These are phyloP conservation scores for Juglanconis sp. DNA, from an alignment of 2,329 filamentous ascomycete genomes.

Conservation along the genomic window DNA sequence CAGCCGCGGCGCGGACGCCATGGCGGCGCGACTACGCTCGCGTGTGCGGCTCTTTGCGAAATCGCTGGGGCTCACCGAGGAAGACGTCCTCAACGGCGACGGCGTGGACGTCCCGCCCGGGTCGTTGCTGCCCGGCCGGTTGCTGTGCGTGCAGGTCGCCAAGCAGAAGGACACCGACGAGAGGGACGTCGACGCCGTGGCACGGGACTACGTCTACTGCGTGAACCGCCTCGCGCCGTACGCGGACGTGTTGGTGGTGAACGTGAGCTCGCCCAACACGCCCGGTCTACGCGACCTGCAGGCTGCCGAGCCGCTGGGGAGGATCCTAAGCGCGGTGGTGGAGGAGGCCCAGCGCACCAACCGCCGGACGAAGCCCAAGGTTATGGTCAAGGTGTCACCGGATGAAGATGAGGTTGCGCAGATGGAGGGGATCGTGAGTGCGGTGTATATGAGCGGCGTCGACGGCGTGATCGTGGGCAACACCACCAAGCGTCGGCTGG, in stretches of 20 bases:
- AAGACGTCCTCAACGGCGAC: slow-evolving; percentile 71
- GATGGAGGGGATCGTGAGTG: slow-evolving; percentile 82
- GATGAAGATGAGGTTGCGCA: slow-evolving; percentile 87
- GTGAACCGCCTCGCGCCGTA: slow-evolving; percentile 80
- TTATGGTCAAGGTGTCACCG: slow-evolving; percentile 98
- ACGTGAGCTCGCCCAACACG: slow-evolving; percentile 95
- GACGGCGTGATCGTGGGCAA: slow-evolving; percentile 97
- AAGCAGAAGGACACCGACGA: slow-evolving; percentile 96
- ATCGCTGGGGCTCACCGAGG: slow-evolving; percentile 66
- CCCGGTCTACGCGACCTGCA: slow-evolving; percentile 86
- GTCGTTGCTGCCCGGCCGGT: slow-evolving; percentile 69
- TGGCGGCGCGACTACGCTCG: slow-evolving; percentile 75
- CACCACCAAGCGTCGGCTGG: slow-evolving; percentile 81
- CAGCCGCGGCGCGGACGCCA: slow-evolving; percentile 81
- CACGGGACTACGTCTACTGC: slow-evolving; percentile 82
- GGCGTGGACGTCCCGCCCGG: slow-evolving; percentile 72
- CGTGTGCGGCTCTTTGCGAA: slow-evolving; percentile 76
- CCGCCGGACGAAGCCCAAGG: slow-evolving; percentile 69
- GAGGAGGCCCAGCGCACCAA: slow-evolving; percentile 63
- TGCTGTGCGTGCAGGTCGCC: slow-evolving; percentile 88
- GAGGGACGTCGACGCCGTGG: slow-evolving; percentile 76
- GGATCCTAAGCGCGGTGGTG: slow-evolving; percentile 79
- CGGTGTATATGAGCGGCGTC: slow-evolving; percentile 78
- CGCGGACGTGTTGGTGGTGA: slow-evolving; percentile 95
- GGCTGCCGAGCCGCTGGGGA: slow-evolving; percentile 75